These are phyloP conservation scores for Candida gorgasii DNA, from an alignment of 805 yeast species.

Conservation along the genomic window DNA sequence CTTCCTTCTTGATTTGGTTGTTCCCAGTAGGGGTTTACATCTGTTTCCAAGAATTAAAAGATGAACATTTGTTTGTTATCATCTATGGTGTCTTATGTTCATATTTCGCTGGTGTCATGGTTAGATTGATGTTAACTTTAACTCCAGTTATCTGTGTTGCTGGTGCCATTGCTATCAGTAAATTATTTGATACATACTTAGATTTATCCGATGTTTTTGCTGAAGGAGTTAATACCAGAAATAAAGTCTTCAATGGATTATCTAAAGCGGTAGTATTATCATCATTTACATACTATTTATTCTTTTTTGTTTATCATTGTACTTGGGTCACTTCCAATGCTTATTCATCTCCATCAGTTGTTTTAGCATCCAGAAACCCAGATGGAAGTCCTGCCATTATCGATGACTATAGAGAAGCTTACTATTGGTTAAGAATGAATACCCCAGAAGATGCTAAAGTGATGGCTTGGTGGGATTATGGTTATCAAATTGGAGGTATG, in stretches of 20 bases:
- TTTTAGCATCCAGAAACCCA: slow-evolving; percentile 75
- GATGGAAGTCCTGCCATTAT: slow-evolving; percentile 85
- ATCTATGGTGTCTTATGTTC: slow-evolving; percentile 92
- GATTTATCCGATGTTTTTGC: slow-evolving; percentile 50
- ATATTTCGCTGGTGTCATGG: slow-evolving; percentile 99
- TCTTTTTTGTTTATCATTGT: slow-evolving; percentile 86
- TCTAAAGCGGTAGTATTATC: slow-evolving; percentile 64
- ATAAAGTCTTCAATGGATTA: slow-evolving; percentile 28
- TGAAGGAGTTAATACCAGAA: slow-evolving; percentile 10
- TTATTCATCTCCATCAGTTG: slow-evolving; percentile 97
- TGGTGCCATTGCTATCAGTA: slow-evolving; percentile 86
- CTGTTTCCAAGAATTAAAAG: slow-evolving; percentile 82
- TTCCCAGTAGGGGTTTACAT: slow-evolving; percentile 97
- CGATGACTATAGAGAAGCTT: slow-evolving; percentile 98
- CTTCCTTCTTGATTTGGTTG: slow-evolving; percentile 90
- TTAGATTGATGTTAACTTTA: slow-evolving; percentile 92
- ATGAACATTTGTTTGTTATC: slow-evolving; percentile 91
- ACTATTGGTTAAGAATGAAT: slow-evolving; percentile 98
- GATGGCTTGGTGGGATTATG: slow-evolving; percentile 99
- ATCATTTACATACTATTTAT: slow-evolving; percentile 72
- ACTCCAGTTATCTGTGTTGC: slow-evolving; percentile 95
- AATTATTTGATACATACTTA: slow-evolving; percentile 78
- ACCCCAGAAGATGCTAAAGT: slow-evolving; percentile 94
- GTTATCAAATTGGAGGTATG: slow-evolving; percentile 99
- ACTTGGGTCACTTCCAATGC: slow-evolving; percentile 97